Evolutionary conservation across 2,329 filamentous ascomycete genomes (phyloP).

Genomic region (Knoxdaviesia capensis): DNA sequence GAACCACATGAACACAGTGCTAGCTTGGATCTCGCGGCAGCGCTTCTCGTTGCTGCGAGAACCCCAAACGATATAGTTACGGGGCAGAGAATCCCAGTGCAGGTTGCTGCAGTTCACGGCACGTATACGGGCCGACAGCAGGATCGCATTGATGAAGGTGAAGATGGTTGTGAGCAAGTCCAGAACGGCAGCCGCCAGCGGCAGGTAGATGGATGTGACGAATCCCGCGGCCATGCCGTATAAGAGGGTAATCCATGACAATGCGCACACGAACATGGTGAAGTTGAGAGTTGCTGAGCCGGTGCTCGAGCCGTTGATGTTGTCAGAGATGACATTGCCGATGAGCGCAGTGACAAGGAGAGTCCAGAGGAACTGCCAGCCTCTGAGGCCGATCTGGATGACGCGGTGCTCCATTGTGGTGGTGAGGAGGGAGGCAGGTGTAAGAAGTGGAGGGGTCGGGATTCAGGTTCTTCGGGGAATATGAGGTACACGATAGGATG

Average conservation of each 20-base stretch:
- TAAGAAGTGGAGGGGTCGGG: not conserved
- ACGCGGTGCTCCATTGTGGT: conserved; percentile 15
- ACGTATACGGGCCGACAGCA: conserved; percentile 48
- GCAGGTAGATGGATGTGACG: conserved; percentile 28
- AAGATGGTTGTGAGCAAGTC: conserved; percentile 44
- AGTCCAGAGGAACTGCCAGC: conserved; percentile 27
- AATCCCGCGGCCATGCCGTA: conserved; percentile 38
- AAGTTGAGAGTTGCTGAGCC: conserved; percentile 34
- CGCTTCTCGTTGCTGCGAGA: conserved; percentile 38
- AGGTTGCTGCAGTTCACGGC: conserved; percentile 46
- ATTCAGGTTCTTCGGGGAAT: not conserved
- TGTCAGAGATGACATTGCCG: conserved; percentile 35
- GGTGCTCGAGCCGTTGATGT: conserved; percentile 20
- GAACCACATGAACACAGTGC: conserved; percentile 63
- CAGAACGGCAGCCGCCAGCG: conserved; percentile 30
- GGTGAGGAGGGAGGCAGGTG: not conserved
- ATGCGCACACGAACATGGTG: conserved; percentile 48
- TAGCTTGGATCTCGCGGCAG: conserved; percentile 57
- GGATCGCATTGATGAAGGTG: conserved; percentile 49
- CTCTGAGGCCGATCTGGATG: conserved; percentile 23
- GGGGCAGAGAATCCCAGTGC: conserved; percentile 10
- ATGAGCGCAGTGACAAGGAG: conserved; percentile 33
- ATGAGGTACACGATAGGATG: not conserved
- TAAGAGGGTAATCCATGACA: conserved; percentile 44
- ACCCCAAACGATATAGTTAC: conserved; percentile 41